These are phyloP conservation scores for Cylindrotheca fusiformis DNA, from an alignment of 108 stramenopile genomes.

Conservation along the genomic window DNA sequence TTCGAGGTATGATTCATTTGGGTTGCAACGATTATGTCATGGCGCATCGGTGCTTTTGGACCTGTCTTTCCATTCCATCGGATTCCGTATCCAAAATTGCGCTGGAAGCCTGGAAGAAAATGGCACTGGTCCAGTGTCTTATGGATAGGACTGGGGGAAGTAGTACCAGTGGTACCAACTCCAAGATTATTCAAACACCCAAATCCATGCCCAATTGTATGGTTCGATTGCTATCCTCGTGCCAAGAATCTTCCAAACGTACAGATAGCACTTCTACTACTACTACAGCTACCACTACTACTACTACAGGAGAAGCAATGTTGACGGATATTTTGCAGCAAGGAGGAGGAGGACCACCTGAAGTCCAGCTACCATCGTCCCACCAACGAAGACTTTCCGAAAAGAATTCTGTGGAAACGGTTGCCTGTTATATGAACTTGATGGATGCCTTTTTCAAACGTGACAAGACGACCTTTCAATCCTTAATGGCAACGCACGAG, in stretches of 20 bases:
- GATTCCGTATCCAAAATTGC: conserved; percentile 32
- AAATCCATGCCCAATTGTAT: conserved; percentile 14
- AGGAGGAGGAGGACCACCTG: not conserved
- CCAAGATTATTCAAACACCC: conserved; percentile 20
- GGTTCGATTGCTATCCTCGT: conserved; percentile 8
- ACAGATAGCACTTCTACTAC: not conserved
- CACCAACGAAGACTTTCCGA: not conserved
- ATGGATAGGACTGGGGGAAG: conserved; percentile 7
- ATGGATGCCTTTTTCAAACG: conserved; percentile 15
- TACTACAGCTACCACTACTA: not conserved
- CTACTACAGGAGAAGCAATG: conserved; percentile 1
- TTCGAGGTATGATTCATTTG: conserved; percentile 62
- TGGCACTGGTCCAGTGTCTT: conserved; percentile 56
- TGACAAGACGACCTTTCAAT: conserved; percentile 7
- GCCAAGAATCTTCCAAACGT: not conserved
- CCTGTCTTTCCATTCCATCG: conserved; percentile 55
- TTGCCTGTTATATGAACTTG: conserved; percentile 3
- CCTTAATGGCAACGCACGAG: not conserved
- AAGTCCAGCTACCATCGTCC: not conserved
- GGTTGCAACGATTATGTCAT: conserved; percentile 45
- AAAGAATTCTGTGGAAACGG: not conserved
- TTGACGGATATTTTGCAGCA: no score
- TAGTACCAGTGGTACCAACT: conserved; percentile 10
- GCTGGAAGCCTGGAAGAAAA: conserved; percentile 72
- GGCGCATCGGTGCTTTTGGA: conserved; percentile 67